Conservation (phyloP, 108 stramenopile species). For the Cyclotella kingstonii region DNA sequence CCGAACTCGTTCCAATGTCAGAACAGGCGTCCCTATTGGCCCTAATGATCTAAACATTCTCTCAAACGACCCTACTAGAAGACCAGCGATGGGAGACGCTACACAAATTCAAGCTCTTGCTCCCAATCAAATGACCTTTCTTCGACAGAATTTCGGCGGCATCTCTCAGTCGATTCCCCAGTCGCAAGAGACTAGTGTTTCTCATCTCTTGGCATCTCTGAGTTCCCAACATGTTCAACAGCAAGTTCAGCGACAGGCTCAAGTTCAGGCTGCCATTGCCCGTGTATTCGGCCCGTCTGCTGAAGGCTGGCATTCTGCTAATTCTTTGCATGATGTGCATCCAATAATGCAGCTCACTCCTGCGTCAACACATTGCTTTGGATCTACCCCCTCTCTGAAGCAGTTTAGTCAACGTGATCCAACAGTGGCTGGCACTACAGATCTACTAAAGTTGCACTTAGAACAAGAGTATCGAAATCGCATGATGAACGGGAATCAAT, state of each 20-base stretch:
- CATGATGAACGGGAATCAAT: too few relatives aligned
- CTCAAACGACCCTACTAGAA: too few relatives aligned
- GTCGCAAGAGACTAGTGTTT: slow-evolving; percentile 14
- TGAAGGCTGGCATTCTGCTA: slow-evolving; percentile 2
- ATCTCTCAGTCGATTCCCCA: too few relatives aligned
- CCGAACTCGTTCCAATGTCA: too few relatives aligned
- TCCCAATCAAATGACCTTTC: too few relatives aligned
- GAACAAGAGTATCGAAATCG: slow-evolving; percentile 17
- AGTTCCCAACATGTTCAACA: slow-evolving; percentile 34
- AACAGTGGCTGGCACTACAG: slow-evolving; percentile 11
- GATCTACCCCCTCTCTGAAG: not conserved
- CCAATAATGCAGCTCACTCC: slow-evolving; percentile 29
- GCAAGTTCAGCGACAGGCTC: slow-evolving; percentile 31
- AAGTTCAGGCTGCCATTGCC: slow-evolving; percentile 30
- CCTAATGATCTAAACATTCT: too few relatives aligned
- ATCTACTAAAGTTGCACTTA: slow-evolving; percentile 19
- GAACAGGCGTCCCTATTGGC: too few relatives aligned
- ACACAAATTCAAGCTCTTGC: too few relatives aligned
- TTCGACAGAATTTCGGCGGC: too few relatives aligned
- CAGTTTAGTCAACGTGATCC: not conserved
- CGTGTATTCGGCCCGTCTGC: slow-evolving; percentile 30
- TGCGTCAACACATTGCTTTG: slow-evolving; percentile 6
- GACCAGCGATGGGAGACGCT: too few relatives aligned
- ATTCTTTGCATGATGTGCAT: slow-evolving; percentile 8
- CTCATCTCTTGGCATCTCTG: slow-evolving; percentile 37